phyloP scores from a whole-genome alignment of 805 yeast genomes.

The Wickerhamiella musiphila region DNA sequence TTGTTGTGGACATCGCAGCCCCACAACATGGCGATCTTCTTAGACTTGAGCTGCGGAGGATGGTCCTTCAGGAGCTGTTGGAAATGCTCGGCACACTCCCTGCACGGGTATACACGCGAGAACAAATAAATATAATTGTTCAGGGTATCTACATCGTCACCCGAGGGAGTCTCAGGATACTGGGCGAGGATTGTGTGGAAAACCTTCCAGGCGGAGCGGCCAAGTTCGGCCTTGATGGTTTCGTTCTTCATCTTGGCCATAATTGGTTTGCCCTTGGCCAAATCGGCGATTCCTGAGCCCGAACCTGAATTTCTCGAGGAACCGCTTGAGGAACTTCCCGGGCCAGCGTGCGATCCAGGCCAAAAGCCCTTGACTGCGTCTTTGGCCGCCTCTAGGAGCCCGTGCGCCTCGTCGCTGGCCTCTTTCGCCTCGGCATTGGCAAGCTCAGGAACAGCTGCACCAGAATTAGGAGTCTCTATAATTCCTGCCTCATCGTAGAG shows the following conservation, averaged over 20 bases:
- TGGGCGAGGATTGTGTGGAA: constrained; percentile 85
- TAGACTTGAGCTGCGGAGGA: constrained; percentile 70
- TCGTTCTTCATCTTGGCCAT: constrained; percentile 94
- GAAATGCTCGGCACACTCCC: constrained; percentile 92
- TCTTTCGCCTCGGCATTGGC: too few relatives aligned
- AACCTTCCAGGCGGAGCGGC: constrained; percentile 81
- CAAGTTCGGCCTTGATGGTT: constrained; percentile 65
- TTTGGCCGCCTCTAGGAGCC: background rate
- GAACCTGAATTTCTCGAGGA: too few relatives aligned
- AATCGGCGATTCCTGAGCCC: background rate
- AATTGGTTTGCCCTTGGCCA: constrained; percentile 31
- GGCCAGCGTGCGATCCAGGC: too few relatives aligned
- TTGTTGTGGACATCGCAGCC: constrained; percentile 86
- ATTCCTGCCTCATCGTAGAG: too few relatives aligned
- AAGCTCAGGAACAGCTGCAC: too few relatives aligned
- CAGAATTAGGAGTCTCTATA: too few relatives aligned
- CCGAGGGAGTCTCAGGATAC: constrained; percentile 69
- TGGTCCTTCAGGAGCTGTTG: constrained; percentile 43
- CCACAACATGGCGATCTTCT: constrained; percentile 82
- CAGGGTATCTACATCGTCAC: constrained; percentile 45
- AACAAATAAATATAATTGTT: constrained; percentile 49
- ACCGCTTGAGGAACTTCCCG: too few relatives aligned
- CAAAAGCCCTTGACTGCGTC: too few relatives aligned
- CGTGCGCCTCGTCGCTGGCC: background rate
- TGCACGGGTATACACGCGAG: constrained; percentile 91